A percentile compares a stretch with the other conserved stretches of the same genome.
Conservation (phyloP, 139 green algal genomes). For the Chlamydomonas sp. region DNA sequence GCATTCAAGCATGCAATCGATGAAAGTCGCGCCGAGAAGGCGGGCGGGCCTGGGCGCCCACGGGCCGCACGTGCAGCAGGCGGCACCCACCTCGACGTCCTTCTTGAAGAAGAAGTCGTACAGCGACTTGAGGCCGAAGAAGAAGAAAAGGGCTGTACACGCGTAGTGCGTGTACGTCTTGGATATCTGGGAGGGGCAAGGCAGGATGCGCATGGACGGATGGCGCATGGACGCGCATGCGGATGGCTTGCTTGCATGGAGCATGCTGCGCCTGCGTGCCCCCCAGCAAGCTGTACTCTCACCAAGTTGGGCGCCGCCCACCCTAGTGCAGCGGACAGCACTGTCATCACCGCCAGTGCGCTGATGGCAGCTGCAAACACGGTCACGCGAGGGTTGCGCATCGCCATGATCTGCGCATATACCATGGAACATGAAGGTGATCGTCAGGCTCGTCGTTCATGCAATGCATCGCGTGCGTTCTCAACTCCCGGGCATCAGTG, state of each 20-base stretch:
- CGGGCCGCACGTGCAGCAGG: too few relatives aligned
- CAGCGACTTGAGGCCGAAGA: slow-evolving; percentile 78
- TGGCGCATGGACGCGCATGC: too few relatives aligned
- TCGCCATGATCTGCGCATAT: slow-evolving; percentile 84
- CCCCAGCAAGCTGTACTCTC: too few relatives aligned
- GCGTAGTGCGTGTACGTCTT: slow-evolving; percentile 81
- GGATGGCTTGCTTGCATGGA: too few relatives aligned
- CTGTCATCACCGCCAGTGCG: slow-evolving; percentile 88
- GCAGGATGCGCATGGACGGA: neutral
- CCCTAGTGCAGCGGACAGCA: slow-evolving; percentile 76
- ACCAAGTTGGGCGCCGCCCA: slow-evolving; percentile 81
- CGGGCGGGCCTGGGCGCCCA: too few relatives aligned
- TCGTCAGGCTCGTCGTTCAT: neutral
- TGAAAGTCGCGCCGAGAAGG: too few relatives aligned
- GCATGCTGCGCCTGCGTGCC: too few relatives aligned
- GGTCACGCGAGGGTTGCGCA: slow-evolving; percentile 58
- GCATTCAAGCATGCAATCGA: too few relatives aligned
- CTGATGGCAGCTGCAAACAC: slow-evolving; percentile 72
- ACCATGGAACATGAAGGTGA: slow-evolving; percentile 47
- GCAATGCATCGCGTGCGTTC: too few relatives aligned
- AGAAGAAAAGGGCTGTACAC: slow-evolving; percentile 79
- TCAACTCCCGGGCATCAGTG: too few relatives aligned
- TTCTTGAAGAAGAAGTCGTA: slow-evolving; percentile 56
- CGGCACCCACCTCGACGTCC: slow-evolving; percentile 23
- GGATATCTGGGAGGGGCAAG: slow-evolving; percentile 53